Evolutionary conservation across 306 rosid genomes (phyloP).

Genomic region (Inga laurina): DNA sequence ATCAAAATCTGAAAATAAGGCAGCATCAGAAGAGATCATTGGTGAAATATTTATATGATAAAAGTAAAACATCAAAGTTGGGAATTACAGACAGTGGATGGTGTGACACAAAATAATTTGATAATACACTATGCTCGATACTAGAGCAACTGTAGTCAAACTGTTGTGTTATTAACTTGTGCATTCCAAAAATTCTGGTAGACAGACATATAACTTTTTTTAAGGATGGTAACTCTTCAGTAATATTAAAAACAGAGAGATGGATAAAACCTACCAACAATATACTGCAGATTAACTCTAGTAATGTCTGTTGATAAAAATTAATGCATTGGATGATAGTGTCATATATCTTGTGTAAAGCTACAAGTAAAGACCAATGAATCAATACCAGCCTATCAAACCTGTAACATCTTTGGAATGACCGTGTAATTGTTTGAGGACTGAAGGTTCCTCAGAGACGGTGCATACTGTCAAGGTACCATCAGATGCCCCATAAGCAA

Average conservation of each 20-base stretch:
- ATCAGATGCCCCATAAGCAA: slow-evolving; percentile 96
- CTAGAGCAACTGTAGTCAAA: neutral
- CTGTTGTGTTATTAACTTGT: slow-evolving; percentile 9
- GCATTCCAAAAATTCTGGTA: slow-evolving; percentile 5
- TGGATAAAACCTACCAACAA: slow-evolving; percentile 15
- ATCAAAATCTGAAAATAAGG: slow-evolving; percentile 84
- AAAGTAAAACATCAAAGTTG: neutral
- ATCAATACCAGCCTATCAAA: slow-evolving; percentile 64
- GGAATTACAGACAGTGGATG: neutral
- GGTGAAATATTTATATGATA: slow-evolving; percentile 14
- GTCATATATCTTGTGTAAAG: slow-evolving; percentile 8
- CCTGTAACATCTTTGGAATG: slow-evolving; percentile 98
- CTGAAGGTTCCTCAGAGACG: slow-evolving; percentile 79
- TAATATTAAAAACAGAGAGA: slow-evolving; percentile 10
- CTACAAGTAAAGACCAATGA: slow-evolving; percentile 40
- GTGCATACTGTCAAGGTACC: slow-evolving; percentile 94
- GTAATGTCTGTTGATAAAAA: slow-evolving; percentile 2
- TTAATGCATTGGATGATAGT: slow-evolving; percentile 10
- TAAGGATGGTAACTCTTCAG: slow-evolving; percentile 16
- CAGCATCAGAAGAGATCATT: slow-evolving; percentile 36
- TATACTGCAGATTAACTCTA: neutral
- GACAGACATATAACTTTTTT: slow-evolving; percentile 5
- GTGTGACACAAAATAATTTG: neutral
- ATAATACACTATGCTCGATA: neutral
- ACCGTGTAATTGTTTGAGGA: slow-evolving; percentile 72